Percentiles rank a stretch among this genome's conserved stretches.
These are phyloP conservation scores for Stellera chamaejasme DNA, from an alignment of 345 rosid species.

Conservation along the genomic window DNA sequence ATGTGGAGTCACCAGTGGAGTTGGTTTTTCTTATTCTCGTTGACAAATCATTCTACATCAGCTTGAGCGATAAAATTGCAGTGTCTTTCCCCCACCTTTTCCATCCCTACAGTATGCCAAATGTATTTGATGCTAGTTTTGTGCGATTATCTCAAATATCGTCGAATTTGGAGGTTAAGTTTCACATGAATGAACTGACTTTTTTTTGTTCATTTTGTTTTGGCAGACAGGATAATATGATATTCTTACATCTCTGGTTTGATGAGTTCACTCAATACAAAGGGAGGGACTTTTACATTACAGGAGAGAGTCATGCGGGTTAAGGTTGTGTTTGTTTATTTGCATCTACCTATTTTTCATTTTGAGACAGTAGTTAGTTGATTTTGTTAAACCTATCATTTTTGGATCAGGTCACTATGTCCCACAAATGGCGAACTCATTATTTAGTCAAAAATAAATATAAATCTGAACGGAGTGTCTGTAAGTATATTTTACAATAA, in stretches of 20 bases:
- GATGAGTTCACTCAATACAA: constrained; percentile 25
- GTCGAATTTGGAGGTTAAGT: background rate
- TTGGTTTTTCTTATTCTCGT: constrained; percentile 48
- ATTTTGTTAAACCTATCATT: background rate
- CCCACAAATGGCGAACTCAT: constrained; percentile 44
- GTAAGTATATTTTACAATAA: constrained; percentile 21
- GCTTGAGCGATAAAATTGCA: constrained; percentile 16
- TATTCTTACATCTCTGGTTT: constrained; percentile 27
- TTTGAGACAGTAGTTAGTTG: background rate
- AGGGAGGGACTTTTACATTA: constrained; percentile 26
- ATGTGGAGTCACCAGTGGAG: constrained; percentile 40
- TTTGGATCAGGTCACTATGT: constrained; percentile 42
- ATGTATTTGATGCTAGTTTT: too few species aligned
- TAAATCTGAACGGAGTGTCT: constrained; percentile 38
- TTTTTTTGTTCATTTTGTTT: background rate
- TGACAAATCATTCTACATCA: constrained; percentile 18
- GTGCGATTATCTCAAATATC: background rate
- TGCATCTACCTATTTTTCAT: background rate
- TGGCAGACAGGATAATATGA: constrained; percentile 26
- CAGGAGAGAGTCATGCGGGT: constrained; percentile 45
- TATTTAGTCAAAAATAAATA: constrained; percentile 18
- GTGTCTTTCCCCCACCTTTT: constrained; percentile 2
- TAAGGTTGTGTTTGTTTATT: background rate
- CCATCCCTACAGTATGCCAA: too few species aligned
- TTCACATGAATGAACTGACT: background rate